These are phyloP conservation scores for Beauveria rudraprayagi DNA, from an alignment of 2,329 filamentous ascomycete genomes.

Conservation along the genomic window DNA sequence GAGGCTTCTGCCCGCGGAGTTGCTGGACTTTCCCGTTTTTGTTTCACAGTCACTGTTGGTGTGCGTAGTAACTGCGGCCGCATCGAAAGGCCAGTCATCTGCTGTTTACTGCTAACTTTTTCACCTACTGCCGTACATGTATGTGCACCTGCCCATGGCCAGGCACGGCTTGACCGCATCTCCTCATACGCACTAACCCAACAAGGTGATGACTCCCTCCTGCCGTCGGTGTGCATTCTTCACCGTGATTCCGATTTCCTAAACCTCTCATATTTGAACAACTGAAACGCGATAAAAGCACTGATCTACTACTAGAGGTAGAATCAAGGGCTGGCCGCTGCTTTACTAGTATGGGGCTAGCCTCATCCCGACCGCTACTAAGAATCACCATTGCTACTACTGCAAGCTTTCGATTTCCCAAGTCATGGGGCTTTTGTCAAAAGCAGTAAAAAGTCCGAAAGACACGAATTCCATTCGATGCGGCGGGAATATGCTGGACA, in stretches of 20 bases:
- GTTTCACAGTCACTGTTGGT: not conserved
- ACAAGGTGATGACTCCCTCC: not conserved
- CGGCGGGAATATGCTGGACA: not conserved
- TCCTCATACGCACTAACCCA: not conserved
- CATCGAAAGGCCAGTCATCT: not conserved
- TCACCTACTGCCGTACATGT: constrained; percentile 1
- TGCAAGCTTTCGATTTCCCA: not conserved
- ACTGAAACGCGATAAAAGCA: not conserved
- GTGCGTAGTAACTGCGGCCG: not conserved
- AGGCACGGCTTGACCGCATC: constrained; percentile 9
- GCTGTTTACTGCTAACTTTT: not conserved
- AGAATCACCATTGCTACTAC: not conserved
- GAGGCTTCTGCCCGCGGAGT: not conserved
- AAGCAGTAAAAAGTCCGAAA: not conserved
- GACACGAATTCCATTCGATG: not conserved
- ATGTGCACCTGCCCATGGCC: constrained; percentile 2
- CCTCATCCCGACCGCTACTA: not conserved
- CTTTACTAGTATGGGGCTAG: constrained; percentile 6
- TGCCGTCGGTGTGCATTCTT: not conserved
- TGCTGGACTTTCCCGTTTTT: not conserved
- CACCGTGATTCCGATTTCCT: not conserved
- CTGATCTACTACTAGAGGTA: not conserved
- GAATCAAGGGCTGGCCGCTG: not conserved
- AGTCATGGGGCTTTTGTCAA: not conserved
- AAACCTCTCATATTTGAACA: not conserved